Evolutionary conservation across 306 rosid species (phyloP).

Genomic region (Biancaea sappan): DNA sequence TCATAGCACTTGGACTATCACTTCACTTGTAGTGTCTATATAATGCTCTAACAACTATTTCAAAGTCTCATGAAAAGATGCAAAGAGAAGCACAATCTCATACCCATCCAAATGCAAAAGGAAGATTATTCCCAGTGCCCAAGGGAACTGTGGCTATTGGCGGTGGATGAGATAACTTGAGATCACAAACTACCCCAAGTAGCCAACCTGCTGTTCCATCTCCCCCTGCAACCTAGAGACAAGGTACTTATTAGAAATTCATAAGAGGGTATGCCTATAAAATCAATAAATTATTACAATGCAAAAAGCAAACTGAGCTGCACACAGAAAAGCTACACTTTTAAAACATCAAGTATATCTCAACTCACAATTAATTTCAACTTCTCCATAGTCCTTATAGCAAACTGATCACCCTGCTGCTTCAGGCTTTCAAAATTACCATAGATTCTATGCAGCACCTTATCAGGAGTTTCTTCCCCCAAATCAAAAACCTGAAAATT

Average conservation of each 20-base stretch:
- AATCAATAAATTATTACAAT: constrained; percentile 5
- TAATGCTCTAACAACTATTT: constrained; percentile 5
- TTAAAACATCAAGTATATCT: background rate
- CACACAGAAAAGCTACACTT: background rate
- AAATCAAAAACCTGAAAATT: constrained; percentile 81
- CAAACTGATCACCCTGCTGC: constrained; percentile 55
- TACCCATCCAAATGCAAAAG: constrained; percentile 99
- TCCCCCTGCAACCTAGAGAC: constrained; percentile 91
- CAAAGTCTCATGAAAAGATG: background rate
- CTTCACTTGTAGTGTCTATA: background rate
- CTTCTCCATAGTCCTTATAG: constrained; percentile 49
- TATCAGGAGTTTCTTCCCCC: constrained; percentile 81
- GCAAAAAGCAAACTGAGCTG: background rate
- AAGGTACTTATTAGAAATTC: constrained; percentile 22
- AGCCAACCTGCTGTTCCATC: constrained; percentile 99
- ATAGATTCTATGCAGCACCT: constrained; percentile 55
- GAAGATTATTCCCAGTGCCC: constrained; percentile 98
- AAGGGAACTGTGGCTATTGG: constrained; percentile 89
- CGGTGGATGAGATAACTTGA: constrained; percentile 81
- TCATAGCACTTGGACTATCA: constrained; percentile 10
- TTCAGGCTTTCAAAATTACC: constrained; percentile 66
- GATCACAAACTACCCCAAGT: constrained; percentile 97
- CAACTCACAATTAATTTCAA: constrained; percentile 82
- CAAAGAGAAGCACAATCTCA: constrained; percentile 24
- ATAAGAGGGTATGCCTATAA: constrained; percentile 23